These are phyloP conservation scores for Claviceps digitariae DNA, from an alignment of 2,329 filamentous ascomycete species.

Conservation along the genomic window DNA sequence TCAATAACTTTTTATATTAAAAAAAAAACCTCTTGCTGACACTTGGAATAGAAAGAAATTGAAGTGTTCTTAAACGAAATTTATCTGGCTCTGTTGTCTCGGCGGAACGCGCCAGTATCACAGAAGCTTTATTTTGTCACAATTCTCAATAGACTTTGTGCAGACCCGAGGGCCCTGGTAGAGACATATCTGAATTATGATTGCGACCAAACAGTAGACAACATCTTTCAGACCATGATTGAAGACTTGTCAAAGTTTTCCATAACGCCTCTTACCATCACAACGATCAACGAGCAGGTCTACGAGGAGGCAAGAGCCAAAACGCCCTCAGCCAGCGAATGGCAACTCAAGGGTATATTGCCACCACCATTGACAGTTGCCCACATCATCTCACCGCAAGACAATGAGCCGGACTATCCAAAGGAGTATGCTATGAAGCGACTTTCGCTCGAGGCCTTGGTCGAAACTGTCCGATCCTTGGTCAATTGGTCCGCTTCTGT, in stretches of 20 bases:
- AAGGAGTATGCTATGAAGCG: constrained; percentile 88
- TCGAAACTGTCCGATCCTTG: constrained; percentile 77
- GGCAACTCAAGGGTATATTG: constrained; percentile 74
- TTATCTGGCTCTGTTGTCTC: constrained; percentile 81
- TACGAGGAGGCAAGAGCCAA: constrained; percentile 69
- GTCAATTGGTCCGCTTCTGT: constrained; percentile 74
- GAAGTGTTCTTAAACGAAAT: constrained; percentile 98
- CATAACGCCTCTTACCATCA: constrained; percentile 63
- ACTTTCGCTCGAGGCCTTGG: constrained; percentile 72
- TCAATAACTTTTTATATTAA: too few species aligned
- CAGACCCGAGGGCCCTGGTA: constrained; percentile 76
- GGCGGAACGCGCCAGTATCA: constrained; percentile 70
- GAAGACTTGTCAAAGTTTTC: constrained; percentile 86
- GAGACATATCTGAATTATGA: constrained; percentile 98
- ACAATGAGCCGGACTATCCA: constrained; percentile 58
- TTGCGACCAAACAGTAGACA: constrained; percentile 88
- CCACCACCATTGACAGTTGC: constrained; percentile 77
- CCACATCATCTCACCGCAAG: constrained; percentile 49
- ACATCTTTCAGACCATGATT: constrained; percentile 91
- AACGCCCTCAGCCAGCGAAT: constrained; percentile 51
- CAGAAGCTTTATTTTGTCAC: constrained; percentile 89
- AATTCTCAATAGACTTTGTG: constrained; percentile 70
- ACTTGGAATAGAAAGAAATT: constrained; percentile 61
- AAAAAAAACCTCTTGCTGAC: constrained; percentile 13
- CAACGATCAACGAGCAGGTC: constrained; percentile 64